Conservation (phyloP, 2,329 filamentous ascomycete species). For the Diaporthe humulicola region DNA sequence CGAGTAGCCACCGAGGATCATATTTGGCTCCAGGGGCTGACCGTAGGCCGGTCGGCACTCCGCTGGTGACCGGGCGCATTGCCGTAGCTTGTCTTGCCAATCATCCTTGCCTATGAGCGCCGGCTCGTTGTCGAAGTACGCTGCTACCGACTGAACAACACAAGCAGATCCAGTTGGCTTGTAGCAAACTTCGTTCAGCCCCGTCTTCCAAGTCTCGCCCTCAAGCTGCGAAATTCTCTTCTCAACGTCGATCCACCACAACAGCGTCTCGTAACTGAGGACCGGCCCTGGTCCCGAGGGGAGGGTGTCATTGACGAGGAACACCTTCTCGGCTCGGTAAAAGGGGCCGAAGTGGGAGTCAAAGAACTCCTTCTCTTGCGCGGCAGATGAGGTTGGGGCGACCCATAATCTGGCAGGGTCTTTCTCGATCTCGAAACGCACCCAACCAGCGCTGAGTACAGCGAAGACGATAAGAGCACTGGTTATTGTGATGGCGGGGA, state of each 20-base stretch:
- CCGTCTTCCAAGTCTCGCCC: constrained; percentile 76
- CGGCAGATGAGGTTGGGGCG: constrained; percentile 91
- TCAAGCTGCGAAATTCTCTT: constrained; percentile 79
- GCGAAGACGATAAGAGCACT: constrained; percentile 81
- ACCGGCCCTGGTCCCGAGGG: constrained; percentile 78
- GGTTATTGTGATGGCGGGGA: constrained; percentile 86
- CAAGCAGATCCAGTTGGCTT: constrained; percentile 92
- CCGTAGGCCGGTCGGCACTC: constrained; percentile 89
- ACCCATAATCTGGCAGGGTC: constrained; percentile 96
- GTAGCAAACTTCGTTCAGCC: constrained; percentile 89
- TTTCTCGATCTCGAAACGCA: constrained; percentile 88
- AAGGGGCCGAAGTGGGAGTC: constrained; percentile 95
- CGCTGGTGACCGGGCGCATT: constrained; percentile 84
- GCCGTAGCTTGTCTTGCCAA: constrained; percentile 80
- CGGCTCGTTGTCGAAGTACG: constrained; percentile 83
- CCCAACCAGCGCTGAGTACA: constrained; percentile 87
- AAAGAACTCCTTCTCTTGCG: constrained; percentile 94
- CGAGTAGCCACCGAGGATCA: constrained; percentile 87
- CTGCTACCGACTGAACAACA: constrained; percentile 91
- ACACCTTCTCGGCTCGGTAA: constrained; percentile 92
- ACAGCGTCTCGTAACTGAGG: constrained; percentile 86
- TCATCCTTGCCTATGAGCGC: constrained; percentile 70
- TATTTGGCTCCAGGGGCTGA: constrained; percentile 86
- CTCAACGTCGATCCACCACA: constrained; percentile 96
- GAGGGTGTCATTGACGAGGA: constrained; percentile 89